Evolutionary conservation across 768 basidiomycete genomes (phyloP).

Genomic region (Scleroderma bovista): DNA sequence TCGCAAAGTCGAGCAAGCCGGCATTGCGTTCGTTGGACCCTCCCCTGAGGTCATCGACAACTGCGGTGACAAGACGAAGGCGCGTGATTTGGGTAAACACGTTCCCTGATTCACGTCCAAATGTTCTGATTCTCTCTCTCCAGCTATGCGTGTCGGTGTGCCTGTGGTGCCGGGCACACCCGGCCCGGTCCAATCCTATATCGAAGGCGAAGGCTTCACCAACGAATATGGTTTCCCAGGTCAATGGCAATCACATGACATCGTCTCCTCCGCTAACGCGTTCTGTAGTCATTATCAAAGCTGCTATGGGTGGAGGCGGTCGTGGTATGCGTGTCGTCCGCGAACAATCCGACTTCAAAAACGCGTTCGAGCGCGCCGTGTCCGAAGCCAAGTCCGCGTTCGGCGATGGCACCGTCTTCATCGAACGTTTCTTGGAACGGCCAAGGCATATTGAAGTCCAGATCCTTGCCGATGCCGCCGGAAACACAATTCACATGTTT

Average conservation of each 20-base stretch:
- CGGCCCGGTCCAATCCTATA: constrained; percentile 79
- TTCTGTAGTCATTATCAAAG: constrained; percentile 90
- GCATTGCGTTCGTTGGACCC: constrained; percentile 95
- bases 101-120: constrained; percentile 4
- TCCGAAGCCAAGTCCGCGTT: constrained; percentile 95
- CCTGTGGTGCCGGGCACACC: constrained; percentile 98
- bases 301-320: constrained; percentile 97
- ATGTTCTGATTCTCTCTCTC: constrained; percentile 1
- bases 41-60: constrained; percentile 94
- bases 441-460: constrained; percentile 99
- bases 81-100: constrained; percentile 70
- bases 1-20: constrained; percentile 96
- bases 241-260: constrained; percentile 23
- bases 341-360: constrained; percentile 87
- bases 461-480: constrained; percentile 82
- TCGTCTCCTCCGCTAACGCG: not conserved
- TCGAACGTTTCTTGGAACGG: constrained; percentile 94
- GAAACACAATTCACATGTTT: constrained; percentile 96
- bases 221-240: constrained; percentile 95
- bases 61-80: constrained; percentile 98
- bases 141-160: constrained; percentile 86
- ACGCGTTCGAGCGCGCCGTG: constrained; percentile 86
- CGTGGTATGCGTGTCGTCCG: constrained; percentile 99
- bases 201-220: constrained; percentile 83
- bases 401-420: constrained; percentile 98